Evolutionary conservation across 2,329 filamentous ascomycete genomes (phyloP).

Genomic region (Aspergillus puulaauensis): DNA sequence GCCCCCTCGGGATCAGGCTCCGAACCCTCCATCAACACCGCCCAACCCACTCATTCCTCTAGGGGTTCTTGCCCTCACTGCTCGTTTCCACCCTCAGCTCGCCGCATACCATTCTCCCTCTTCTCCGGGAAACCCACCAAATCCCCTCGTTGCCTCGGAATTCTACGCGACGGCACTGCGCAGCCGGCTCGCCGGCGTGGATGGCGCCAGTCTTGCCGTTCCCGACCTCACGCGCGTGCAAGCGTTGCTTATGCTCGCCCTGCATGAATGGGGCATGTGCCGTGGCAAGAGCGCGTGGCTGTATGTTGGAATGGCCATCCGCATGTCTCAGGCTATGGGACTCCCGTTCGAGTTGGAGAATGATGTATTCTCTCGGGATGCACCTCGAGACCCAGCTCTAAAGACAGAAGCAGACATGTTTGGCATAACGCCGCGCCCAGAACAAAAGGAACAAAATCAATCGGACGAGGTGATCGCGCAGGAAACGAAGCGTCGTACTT

Average conservation of each 20-base stretch:
- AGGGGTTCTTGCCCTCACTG: slow-evolving; percentile 56
- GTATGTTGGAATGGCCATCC: slow-evolving; percentile 48
- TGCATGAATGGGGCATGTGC: slow-evolving; percentile 59
- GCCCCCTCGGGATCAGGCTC: slow-evolving; percentile 25
- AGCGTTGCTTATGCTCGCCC: slow-evolving; percentile 55
- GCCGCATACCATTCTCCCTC: slow-evolving; percentile 50
- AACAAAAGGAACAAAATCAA: slow-evolving; percentile 34
- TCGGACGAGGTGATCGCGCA: slow-evolving; percentile 53
- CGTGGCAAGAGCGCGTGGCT: slow-evolving; percentile 54
- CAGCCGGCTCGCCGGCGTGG: slow-evolving; percentile 45
- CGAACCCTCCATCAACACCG: slow-evolving; percentile 34
- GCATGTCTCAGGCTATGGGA: slow-evolving; percentile 47
- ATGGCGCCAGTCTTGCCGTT: slow-evolving; percentile 41
- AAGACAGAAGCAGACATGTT: slow-evolving; percentile 40
- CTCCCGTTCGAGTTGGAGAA: slow-evolving; percentile 48
- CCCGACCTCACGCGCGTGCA: slow-evolving; percentile 54
- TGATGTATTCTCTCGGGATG: slow-evolving; percentile 47
- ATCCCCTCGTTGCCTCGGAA: slow-evolving; percentile 53
- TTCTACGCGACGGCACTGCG: slow-evolving; percentile 56
- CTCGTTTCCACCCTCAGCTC: slow-evolving; percentile 54
- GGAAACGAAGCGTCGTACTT: slow-evolving; percentile 56
- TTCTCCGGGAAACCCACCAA: slow-evolving; percentile 42
- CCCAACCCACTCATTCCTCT: slow-evolving; percentile 51
- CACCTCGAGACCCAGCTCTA: slow-evolving; percentile 39
- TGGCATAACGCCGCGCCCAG: slow-evolving; percentile 32